phyloP scores from a whole-genome alignment of 2,329 filamentous ascomycete species.

The Alternaria burnsii region DNA sequence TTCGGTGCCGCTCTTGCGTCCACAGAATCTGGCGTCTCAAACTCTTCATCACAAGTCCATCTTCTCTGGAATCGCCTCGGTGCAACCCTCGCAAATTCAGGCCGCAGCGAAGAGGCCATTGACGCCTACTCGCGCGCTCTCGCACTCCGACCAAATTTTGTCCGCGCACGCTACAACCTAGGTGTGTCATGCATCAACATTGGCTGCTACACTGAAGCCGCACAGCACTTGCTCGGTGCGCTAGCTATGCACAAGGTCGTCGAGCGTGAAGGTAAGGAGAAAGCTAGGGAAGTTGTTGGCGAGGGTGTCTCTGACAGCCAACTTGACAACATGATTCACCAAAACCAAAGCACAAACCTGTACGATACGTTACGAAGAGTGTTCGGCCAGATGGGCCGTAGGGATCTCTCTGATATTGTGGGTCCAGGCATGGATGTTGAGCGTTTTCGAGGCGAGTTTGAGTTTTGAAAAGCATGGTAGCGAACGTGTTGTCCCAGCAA shows the following conservation, averaged over 20 bases:
- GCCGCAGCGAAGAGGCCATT: conserved; percentile 93
- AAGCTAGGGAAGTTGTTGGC: conserved; percentile 80
- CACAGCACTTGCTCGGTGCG: conserved; percentile 89
- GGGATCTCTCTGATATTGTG: conserved; percentile 88
- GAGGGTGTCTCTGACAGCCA: conserved; percentile 71
- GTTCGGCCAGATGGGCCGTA: conserved; percentile 93
- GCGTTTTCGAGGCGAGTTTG: conserved; percentile 87
- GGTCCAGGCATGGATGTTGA: conserved; percentile 91
- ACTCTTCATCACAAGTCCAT: conserved; percentile 86
- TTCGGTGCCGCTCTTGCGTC: conserved; percentile 90
- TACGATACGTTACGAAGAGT: conserved; percentile 94
- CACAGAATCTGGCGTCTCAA: conserved; percentile 82
- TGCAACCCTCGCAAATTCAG: conserved; percentile 93
- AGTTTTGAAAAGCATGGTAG: conserved; percentile 66
- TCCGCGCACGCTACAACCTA: conserved; percentile 94
- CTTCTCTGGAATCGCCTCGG: conserved; percentile 97
- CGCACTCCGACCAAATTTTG: conserved; percentile 91
- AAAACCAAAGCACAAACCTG: conserved; percentile 96
- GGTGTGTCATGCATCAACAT: conserved; percentile 98
- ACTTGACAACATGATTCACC: conserved; percentile 85
- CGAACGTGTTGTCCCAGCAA: background rate
- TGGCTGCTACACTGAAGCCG: conserved; percentile 91
- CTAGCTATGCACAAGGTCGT: conserved; percentile 95
- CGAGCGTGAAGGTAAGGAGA: conserved; percentile 82
- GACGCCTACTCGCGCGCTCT: conserved; percentile 94